Evolutionary conservation across 1,284 basidiomycete genomes (phyloP).

Genomic region (Ustilago esculenta): DNA sequence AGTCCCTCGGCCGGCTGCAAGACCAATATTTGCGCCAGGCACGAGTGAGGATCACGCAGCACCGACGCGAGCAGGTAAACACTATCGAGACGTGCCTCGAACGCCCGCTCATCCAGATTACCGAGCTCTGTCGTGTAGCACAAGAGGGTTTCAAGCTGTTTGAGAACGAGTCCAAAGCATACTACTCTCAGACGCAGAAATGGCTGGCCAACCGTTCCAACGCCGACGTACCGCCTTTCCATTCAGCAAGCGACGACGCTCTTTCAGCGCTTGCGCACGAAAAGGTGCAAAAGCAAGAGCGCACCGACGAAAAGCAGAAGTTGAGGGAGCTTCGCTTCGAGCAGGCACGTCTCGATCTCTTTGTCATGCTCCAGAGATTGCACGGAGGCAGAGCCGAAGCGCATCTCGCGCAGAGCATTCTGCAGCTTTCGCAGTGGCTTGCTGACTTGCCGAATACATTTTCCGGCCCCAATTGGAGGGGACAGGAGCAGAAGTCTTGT

Average conservation of each 20-base stretch:
- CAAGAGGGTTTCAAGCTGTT: conserved; percentile 48
- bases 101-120: conserved; percentile 35
- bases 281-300: conserved; percentile 29
- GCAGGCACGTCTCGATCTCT: conserved; percentile 49
- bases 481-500: not conserved
- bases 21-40: conserved; percentile 15
- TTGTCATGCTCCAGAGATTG: conserved; percentile 14
- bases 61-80: conserved; percentile 21
- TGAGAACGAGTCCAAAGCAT: conserved; percentile 52
- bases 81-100: conserved; percentile 39
- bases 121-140: conserved; percentile 43
- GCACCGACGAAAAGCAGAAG: conserved; percentile 56
- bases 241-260: not conserved
- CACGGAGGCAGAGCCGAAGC: conserved; percentile 54
- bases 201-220: conserved; percentile 48
- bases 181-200: conserved; percentile 59
- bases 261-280: conserved; percentile 6
- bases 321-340: conserved; percentile 52
- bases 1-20: conserved; percentile 33
- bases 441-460: conserved; percentile 9
- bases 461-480: conserved; percentile 5
- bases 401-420: conserved; percentile 26
- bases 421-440: conserved; percentile 41
- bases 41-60: conserved; percentile 11
- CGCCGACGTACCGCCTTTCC: not conserved